Percentiles rank a stretch among this genome's conserved stretches.
These are phyloP conservation scores for Wickerhamomyces sp. DNA, from an alignment of 1,139 yeast species.

Conservation along the genomic window DNA sequence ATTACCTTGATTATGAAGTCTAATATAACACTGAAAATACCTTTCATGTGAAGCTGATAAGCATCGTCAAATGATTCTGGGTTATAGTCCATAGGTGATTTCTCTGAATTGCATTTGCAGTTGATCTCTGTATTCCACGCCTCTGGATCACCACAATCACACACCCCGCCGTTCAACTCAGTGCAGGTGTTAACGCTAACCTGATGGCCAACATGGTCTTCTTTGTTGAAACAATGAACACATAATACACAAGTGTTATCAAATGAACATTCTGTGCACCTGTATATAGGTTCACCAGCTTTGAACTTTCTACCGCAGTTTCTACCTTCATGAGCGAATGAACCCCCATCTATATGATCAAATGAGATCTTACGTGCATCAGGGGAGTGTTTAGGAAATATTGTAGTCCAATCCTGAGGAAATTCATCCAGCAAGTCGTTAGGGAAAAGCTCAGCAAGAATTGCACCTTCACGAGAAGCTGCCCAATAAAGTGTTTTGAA, in stretches of 20 bases:
- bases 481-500: background rate
- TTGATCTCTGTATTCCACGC: constrained; percentile 48
- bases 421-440: background rate
- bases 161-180: constrained; percentile 52
- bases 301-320: constrained; percentile 62
- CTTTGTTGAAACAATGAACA: constrained; percentile 60
- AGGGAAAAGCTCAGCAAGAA: background rate
- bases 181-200: constrained; percentile 48
- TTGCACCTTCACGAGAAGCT: background rate
- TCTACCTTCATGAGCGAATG: constrained; percentile 38
- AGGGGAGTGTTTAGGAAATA: background rate
- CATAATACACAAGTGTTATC: constrained; percentile 77
- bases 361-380: too few relatives aligned
- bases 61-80: constrained; percentile 61
- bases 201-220: constrained; percentile 61
- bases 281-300: constrained; percentile 57
- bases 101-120: constrained; percentile 33
- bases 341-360: constrained; percentile 1
- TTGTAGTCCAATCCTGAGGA: background rate
- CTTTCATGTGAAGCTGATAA: constrained; percentile 27
- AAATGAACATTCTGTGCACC: constrained; percentile 64
- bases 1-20: constrained; percentile 48
- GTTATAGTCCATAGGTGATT: constrained; percentile 22
- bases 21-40: constrained; percentile 35
- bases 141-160: constrained; percentile 68